These are phyloP conservation scores for Daldinia sp. DNA, from an alignment of 2,329 filamentous ascomycete genomes.

Conservation along the genomic window DNA sequence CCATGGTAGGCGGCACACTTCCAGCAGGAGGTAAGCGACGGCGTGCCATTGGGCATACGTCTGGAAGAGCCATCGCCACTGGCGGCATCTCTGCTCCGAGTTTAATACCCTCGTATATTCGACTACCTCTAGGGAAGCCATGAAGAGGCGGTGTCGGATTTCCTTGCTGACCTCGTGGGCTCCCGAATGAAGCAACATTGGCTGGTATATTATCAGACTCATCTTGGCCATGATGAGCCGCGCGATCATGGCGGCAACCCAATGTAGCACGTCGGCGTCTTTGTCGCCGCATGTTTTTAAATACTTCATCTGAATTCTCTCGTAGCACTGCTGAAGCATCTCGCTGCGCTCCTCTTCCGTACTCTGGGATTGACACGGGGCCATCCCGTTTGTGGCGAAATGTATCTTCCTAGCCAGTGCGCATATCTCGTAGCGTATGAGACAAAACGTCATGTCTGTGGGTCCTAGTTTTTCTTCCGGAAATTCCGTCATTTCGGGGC, in stretches of 20 bases:
- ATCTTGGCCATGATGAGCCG: slow-evolving; percentile 63
- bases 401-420: slow-evolving; percentile 52
- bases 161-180: slow-evolving; percentile 50
- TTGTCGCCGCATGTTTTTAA: slow-evolving; percentile 59
- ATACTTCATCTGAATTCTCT: slow-evolving; percentile 62
- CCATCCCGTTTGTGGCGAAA: slow-evolving; percentile 47
- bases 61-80: slow-evolving; percentile 67
- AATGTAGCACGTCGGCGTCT: slow-evolving; percentile 56
- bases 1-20: slow-evolving; percentile 59
- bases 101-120: slow-evolving; percentile 65
- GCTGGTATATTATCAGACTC: slow-evolving; percentile 63
- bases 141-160: slow-evolving; percentile 55
- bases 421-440: slow-evolving; percentile 56
- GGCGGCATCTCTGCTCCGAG: slow-evolving; percentile 55
- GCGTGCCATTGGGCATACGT: slow-evolving; percentile 68
- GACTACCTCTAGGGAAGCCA: slow-evolving; percentile 62
- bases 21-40: slow-evolving; percentile 63
- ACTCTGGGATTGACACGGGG: slow-evolving; percentile 44
- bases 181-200: slow-evolving; percentile 55
- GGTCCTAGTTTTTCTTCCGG: slow-evolving; percentile 59
- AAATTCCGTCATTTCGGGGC: slow-evolving; percentile 55
- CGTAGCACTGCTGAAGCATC: slow-evolving; percentile 56
- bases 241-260: slow-evolving; percentile 58
- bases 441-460: slow-evolving; percentile 61
- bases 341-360: slow-evolving; percentile 55